Evolutionary conservation across 2,329 filamentous ascomycete species (phyloP).

Genomic region (Cadophora gregata): DNA sequence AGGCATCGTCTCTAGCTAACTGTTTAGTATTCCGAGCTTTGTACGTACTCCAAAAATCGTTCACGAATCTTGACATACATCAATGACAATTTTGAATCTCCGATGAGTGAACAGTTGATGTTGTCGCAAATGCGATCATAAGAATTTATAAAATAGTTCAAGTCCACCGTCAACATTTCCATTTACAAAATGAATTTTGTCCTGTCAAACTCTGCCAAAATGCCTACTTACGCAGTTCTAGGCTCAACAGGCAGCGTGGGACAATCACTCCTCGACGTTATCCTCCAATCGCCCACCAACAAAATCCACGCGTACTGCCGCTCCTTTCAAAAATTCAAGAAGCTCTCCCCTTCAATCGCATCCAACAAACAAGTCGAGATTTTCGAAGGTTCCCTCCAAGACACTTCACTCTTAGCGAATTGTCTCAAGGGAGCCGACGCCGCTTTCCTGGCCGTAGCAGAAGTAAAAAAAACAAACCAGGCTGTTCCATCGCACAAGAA

Average conservation of each 20-base stretch:
- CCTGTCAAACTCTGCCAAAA: background rate
- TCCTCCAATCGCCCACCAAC: conserved; percentile 44
- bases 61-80: background rate
- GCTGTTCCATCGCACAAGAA: conserved; percentile 48
- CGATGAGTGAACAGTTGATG: no score
- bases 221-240: conserved; percentile 47
- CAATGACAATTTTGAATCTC: background rate
- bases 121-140: background rate
- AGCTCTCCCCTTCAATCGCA: conserved; percentile 44
- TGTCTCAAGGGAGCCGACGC: conserved; percentile 47
- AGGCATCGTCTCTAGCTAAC: background rate
- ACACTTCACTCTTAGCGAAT: conserved; percentile 46
- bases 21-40: background rate
- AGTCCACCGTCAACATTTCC: background rate
- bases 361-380: conserved; percentile 46
- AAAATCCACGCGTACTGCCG: conserved; percentile 53
- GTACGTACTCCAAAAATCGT: background rate
- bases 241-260: conserved; percentile 54
- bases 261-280: conserved; percentile 48
- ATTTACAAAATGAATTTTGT: background rate
- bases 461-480: conserved; percentile 54
- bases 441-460: conserved; percentile 50
- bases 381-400: conserved; percentile 51
- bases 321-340: conserved; percentile 48
- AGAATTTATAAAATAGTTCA: background rate